phyloP scores from a whole-genome alignment of 441 rosid genomes.

The Erodium trifolium region DNA sequence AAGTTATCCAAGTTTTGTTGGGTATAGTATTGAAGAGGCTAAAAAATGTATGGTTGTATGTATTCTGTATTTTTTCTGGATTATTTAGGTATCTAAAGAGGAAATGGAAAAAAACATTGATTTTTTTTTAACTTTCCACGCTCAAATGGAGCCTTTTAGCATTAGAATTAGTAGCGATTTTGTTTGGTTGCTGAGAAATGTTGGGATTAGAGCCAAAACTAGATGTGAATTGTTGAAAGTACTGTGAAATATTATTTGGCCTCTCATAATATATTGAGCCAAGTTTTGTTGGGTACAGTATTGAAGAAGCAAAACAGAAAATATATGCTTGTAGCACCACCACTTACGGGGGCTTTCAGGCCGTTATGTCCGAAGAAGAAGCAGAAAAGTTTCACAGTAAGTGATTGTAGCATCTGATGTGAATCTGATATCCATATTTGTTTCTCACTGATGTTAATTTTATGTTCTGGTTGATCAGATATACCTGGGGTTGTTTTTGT shows the following conservation, averaged over 20 bases:
- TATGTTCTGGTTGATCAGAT: conserved; percentile 31
- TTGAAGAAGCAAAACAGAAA: background rate
- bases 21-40: too few relatives aligned
- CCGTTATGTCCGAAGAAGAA: conserved; percentile 24
- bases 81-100: too few relatives aligned
- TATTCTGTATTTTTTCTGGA: too few relatives aligned
- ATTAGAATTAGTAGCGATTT: background rate
- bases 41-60: too few relatives aligned
- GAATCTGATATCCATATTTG: background rate
- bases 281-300: conserved; percentile 10
- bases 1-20: too few relatives aligned
- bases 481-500: conserved; percentile 74
- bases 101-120: too few relatives aligned
- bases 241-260: background rate
- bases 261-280: conserved; percentile 7
- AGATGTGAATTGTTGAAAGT: background rate
- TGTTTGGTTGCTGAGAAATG: background rate
- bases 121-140: background rate
- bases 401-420: background rate
- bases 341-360: background rate
- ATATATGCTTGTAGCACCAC: background rate
- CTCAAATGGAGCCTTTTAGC: background rate
- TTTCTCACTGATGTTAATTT: too few relatives aligned
- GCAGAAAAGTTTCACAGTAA: conserved; percentile 63
- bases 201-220: background rate